These are phyloP conservation scores for Zostera marina DNA, from an alignment of 116 monocot species.

Conservation along the genomic window DNA sequence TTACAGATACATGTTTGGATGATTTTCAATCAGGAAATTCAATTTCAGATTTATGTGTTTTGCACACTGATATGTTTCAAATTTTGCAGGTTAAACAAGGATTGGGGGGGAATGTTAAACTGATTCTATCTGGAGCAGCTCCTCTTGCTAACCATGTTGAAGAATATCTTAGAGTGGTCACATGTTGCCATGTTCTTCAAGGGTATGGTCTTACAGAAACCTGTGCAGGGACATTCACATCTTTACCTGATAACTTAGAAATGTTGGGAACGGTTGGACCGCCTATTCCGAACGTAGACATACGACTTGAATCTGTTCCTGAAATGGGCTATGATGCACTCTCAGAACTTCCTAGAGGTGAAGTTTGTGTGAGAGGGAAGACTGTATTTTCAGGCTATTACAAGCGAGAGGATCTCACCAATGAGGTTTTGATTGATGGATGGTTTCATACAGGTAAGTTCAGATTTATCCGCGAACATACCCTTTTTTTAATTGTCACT, in stretches of 20 bases:
- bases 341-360: conserved; percentile 41
- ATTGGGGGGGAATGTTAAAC: conserved; percentile 54
- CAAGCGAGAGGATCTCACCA: conserved; percentile 84
- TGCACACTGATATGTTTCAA: background rate
- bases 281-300: conserved; percentile 84
- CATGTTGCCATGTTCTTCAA: conserved; percentile 81
- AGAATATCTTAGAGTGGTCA: conserved; percentile 55
- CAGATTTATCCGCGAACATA: background rate
- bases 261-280: conserved; percentile 95
- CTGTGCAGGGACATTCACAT: conserved; percentile 78
- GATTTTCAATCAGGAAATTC: too few species aligned
- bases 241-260: conserved; percentile 52
- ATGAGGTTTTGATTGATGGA: conserved; percentile 72
- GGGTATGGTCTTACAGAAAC: conserved; percentile 94
- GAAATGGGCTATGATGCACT: conserved; percentile 90
- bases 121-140: conserved; percentile 85
- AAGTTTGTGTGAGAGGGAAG: conserved; percentile 68
- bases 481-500: too few species aligned
- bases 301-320: conserved; percentile 85
- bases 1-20: background rate
- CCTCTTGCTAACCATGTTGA: conserved; percentile 74
- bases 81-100: conserved; percentile 64
- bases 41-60: too few species aligned
- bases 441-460: conserved; percentile 95
- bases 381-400: conserved; percentile 76